These are phyloP conservation scores for Aschersonia sp. DNA, from an alignment of 2,329 filamentous ascomycete species.

Conservation along the genomic window DNA sequence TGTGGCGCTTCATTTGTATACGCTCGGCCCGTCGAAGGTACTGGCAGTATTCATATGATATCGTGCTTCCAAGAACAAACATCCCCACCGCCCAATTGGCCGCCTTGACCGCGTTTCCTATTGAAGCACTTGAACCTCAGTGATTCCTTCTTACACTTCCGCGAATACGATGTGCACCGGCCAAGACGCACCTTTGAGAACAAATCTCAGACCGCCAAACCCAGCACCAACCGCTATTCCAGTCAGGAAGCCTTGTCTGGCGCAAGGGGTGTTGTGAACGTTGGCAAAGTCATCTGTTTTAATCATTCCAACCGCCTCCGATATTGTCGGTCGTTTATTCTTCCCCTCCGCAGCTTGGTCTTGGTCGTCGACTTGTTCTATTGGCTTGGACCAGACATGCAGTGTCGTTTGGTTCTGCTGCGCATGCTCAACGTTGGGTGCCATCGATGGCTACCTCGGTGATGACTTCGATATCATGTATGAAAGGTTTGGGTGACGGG, in stretches of 20 bases:
- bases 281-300: conserved; percentile 54
- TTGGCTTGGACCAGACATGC: conserved; percentile 21
- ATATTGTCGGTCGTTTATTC: conserved; percentile 23
- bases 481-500: background rate
- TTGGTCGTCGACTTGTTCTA: conserved; percentile 11
- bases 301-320: conserved; percentile 53
- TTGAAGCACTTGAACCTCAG: background rate
- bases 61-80: conserved; percentile 55
- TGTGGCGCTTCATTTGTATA: conserved; percentile 70
- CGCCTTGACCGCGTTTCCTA: conserved; percentile 29
- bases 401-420: conserved; percentile 16
- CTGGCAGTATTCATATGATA: conserved; percentile 75
- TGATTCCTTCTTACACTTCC: background rate
- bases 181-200: conserved; percentile 51
- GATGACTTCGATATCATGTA: conserved; percentile 4
- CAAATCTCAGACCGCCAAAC: conserved; percentile 57
- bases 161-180: background rate
- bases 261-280: conserved; percentile 70
- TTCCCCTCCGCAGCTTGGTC: conserved; percentile 4
- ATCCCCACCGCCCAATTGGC: conserved; percentile 77
- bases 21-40: conserved; percentile 59
- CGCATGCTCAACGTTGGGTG: conserved; percentile 14
- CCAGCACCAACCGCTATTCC: conserved; percentile 72
- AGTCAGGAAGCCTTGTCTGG: conserved; percentile 65
- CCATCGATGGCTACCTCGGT: conserved; percentile 20